Base-by-base conservation (phyloP, 176 grass and related monocot genomes). In the Aegilops bicornis region DNA sequence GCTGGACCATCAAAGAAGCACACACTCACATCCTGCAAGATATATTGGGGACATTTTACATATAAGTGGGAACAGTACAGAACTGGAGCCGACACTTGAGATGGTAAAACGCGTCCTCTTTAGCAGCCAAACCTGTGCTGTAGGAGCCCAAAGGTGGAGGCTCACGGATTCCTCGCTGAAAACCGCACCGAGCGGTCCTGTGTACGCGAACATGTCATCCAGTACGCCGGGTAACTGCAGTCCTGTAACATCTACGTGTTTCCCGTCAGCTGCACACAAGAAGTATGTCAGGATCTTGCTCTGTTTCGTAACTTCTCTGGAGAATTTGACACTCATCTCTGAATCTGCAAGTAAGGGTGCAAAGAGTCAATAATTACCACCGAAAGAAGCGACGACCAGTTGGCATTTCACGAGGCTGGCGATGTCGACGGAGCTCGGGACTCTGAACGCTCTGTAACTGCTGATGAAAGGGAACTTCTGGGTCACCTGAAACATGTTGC, bases 91-190 rank as follows among this genome's bases (percentile, higher is more conserved):
- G 52, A 75, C 14, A 84, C 59, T 43, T 50, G 5, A 4, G 10
- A 68, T 61, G 8, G 2, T 83, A 62, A 20, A 31, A 54, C 35
- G 10, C 3, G 58, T 48, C 14, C 2, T 75, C 25, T 19, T 22
- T 58, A 77, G 64, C 24, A 69, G 31, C 36, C 64, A 62, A 76
- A 98, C 96, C 84, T 93, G 96, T 48, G 93, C 96, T 79, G 96
- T 98, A 90, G 96, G 96, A 90, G 96, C 93, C 96, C 96, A 95
- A 83, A 98, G 89, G 89, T 94, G 76, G 82, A 98, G 64, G 64
- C 76, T 78, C 56, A 94, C 73, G 67, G 83, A 71, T 52, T 94
- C 63, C 7, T 73, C 65, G 27, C 69, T 79, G 52, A 95, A 98
- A 90, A 88, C 64, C 64, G 93, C 83, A 83, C 96, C 96, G 66